phyloP scores from a whole-genome alignment of 306 rosid genomes.

The Corylus americana region DNA sequence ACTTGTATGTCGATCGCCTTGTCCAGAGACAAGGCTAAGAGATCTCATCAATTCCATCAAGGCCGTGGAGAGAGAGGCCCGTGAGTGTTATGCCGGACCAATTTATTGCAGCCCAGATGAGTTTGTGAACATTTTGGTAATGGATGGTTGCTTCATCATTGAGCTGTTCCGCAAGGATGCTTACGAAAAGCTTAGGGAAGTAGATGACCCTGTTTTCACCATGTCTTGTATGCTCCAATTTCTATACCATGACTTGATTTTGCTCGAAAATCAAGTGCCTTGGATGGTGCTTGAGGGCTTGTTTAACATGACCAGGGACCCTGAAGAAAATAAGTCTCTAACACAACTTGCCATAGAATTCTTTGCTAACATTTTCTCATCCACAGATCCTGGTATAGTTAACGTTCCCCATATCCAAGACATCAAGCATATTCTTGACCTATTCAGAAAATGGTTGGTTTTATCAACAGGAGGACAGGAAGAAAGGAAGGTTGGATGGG shows the following conservation, averaged over 20 bases:
- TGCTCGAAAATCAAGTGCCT: constrained; percentile 11
- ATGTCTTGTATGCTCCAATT: not conserved
- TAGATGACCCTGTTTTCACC: constrained; percentile 11
- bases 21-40: not conserved
- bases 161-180: constrained; percentile 20
- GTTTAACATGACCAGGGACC: not conserved
- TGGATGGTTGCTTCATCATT: constrained; percentile 36
- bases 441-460: not conserved
- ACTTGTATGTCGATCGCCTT: not conserved
- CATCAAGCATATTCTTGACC: constrained; percentile 18
- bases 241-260: constrained; percentile 14
- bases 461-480: not conserved
- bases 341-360: not conserved
- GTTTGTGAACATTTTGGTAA: constrained; percentile 23
- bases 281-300: constrained; percentile 24
- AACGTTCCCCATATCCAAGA: not conserved
- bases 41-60: not conserved
- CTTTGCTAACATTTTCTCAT: not conserved
- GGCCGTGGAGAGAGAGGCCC: not conserved
- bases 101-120: not conserved
- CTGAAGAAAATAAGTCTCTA: not conserved
- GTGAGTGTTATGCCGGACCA: not conserved
- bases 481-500: not conserved
- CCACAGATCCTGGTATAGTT: no score
- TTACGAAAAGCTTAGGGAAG: not conserved